A percentile compares a stretch with the other conserved stretches of the same genome.
Conservation (phyloP, 768 basidiomycete species). For the Cystoderma amianthinum region DNA sequence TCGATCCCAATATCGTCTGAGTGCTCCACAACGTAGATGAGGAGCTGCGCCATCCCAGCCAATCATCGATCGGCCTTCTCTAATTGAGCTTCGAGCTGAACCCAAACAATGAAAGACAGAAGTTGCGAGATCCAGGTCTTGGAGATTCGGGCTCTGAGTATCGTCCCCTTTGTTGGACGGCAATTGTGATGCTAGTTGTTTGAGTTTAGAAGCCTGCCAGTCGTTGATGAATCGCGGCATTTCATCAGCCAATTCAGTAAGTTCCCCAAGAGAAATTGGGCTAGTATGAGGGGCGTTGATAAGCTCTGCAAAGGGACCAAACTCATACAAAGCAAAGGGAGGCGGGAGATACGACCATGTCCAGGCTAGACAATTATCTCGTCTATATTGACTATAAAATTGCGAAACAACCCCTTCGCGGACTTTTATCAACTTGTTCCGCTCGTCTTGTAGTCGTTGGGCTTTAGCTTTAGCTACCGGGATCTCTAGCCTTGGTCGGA, state of each 20-base stretch:
- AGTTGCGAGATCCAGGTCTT: slow-evolving; percentile 9
- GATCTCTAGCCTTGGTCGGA: background rate
- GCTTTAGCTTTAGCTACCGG: background rate
- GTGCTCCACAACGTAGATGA: slow-evolving; percentile 12
- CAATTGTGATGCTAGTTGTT: background rate
- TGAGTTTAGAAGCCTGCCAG: background rate
- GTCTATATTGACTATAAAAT: background rate
- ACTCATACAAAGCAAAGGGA: background rate
- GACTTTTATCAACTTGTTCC: background rate
- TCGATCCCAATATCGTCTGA: slow-evolving; percentile 9
- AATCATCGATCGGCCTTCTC: slow-evolving; percentile 11
- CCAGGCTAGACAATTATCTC: background rate
- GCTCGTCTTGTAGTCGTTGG: background rate
- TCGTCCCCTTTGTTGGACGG: background rate
- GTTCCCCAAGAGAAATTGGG: background rate
- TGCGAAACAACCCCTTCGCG: background rate
- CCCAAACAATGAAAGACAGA: slow-evolving; percentile 14
- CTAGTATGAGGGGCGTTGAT: background rate
- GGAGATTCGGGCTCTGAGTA: background rate
- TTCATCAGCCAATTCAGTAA: too few species aligned
- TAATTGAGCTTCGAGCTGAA: slow-evolving; percentile 5
- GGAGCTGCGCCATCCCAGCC: slow-evolving; percentile 15
- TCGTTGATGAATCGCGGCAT: background rate
- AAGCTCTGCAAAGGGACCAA: background rate
- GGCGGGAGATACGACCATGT: background rate